A percentile compares a stretch with the other conserved stretches of the same genome.
These are phyloP conservation scores for Thyridium curvatum DNA, from an alignment of 2,329 filamentous ascomycete genomes.

Conservation along the genomic window DNA sequence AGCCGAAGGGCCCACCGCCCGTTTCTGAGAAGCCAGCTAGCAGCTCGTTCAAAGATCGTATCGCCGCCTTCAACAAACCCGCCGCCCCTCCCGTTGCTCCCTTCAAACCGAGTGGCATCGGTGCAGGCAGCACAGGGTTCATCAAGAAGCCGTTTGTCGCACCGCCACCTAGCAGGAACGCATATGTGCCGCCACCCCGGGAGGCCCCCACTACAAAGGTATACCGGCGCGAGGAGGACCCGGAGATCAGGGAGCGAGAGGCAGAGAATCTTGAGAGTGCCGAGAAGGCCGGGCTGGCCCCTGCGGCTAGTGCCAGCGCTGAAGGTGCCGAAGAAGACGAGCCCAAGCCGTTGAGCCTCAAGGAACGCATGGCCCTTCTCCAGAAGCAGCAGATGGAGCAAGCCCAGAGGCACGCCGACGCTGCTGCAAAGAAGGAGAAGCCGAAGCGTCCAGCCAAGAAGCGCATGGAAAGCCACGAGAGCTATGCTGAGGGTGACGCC, in stretches of 20 bases:
- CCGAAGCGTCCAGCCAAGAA: constrained; percentile 73
- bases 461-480: constrained; percentile 42
- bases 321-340: constrained; percentile 64
- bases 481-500: constrained; percentile 21
- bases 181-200: constrained; percentile 73
- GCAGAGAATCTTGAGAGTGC: constrained; percentile 60
- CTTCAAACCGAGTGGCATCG: constrained; percentile 69
- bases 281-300: constrained; percentile 58
- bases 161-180: constrained; percentile 86
- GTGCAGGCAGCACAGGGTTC: constrained; percentile 58
- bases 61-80: constrained; percentile 93
- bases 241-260: constrained; percentile 60
- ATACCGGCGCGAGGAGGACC: constrained; percentile 85
- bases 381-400: constrained; percentile 93
- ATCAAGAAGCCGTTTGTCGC: constrained; percentile 97
- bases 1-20: constrained; percentile 56
- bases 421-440: constrained; percentile 77
- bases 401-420: constrained; percentile 73
- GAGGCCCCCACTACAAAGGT: constrained; percentile 67
- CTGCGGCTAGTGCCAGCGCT: constrained; percentile 34
- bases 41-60: constrained; percentile 87
- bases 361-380: constrained; percentile 88
- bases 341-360: constrained; percentile 87
- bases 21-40: constrained; percentile 64
- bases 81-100: constrained; percentile 82